Conservation (phyloP, 345 rosid genomes). For the Pugionium dolabratum region DNA sequence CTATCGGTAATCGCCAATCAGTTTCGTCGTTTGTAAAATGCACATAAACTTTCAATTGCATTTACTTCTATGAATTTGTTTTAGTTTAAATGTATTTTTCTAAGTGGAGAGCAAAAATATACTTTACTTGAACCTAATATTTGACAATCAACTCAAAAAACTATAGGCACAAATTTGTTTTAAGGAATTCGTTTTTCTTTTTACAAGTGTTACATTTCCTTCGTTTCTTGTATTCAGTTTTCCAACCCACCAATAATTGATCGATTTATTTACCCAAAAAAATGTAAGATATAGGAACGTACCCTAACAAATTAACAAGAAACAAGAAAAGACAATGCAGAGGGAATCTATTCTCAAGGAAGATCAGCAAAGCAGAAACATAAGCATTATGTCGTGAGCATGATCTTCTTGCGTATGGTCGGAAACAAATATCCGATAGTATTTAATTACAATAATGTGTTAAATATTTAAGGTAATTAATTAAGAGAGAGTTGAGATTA, state of each 20-base stretch:
- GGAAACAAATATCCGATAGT: conserved; percentile 31
- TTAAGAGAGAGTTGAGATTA: conserved; percentile 22
- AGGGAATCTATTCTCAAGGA: conserved; percentile 36
- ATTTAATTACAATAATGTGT: conserved; percentile 21
- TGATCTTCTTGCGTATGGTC: conserved; percentile 33
- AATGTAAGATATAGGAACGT: neutral
- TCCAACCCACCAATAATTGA: neutral
- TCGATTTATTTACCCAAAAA: conserved; percentile 2
- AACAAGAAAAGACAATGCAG: conserved; percentile 24
- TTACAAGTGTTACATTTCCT: too few species aligned
- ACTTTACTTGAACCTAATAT: conserved; percentile 5
- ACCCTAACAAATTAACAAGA: conserved; percentile 31
- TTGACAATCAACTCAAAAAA: neutral
- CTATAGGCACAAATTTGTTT: too few species aligned
- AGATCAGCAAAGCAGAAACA: conserved; percentile 32
- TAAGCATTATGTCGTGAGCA: conserved; percentile 36
- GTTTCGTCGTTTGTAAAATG: neutral
- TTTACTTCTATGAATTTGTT: neutral
- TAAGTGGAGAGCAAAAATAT: neutral
- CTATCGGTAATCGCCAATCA: neutral
- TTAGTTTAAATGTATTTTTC: neutral
- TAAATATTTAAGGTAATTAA: conserved; percentile 19
- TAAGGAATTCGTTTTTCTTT: neutral
- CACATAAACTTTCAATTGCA: neutral
- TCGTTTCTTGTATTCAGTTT: neutral